These are phyloP conservation scores for Lachancea thermotolerans DNA, from an alignment of 805 yeast genomes.

Conservation along the genomic window DNA sequence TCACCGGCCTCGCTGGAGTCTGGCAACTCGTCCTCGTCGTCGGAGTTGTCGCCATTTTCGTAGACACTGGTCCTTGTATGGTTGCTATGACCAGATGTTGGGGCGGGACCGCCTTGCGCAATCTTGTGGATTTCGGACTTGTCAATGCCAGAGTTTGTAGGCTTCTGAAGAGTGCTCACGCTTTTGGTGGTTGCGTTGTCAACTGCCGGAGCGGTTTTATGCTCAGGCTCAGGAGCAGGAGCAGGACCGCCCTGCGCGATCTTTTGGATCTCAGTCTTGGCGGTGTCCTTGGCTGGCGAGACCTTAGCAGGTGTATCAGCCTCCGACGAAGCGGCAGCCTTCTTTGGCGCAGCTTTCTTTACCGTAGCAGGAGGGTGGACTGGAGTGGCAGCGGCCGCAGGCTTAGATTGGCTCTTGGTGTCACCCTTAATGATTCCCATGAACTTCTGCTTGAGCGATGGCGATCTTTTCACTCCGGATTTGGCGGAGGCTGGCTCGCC, in stretches of 20 bases:
- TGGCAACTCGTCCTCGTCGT: conserved; percentile 12
- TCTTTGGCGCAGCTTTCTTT: too few relatives aligned
- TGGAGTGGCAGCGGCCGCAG: background rate
- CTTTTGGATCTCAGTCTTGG: background rate
- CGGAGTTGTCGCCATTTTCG: conserved; percentile 10
- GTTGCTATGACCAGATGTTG: background rate
- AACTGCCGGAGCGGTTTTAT: background rate
- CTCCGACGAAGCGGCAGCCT: too few relatives aligned
- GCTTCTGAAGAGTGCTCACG: background rate
- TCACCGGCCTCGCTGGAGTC: conserved; percentile 12
- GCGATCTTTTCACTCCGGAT: conserved; percentile 1
- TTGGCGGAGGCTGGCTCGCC: background rate
- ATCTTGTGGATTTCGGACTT: background rate
- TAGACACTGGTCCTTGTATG: background rate
- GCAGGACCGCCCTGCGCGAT: background rate
- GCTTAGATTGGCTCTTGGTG: background rate
- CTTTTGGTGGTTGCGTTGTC: background rate
- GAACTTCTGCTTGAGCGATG: conserved; percentile 2
- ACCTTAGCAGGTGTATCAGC: background rate
- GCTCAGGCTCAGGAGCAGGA: background rate
- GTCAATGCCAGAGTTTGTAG: background rate
- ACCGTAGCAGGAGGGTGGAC: too few relatives aligned
- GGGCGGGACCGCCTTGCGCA: background rate
- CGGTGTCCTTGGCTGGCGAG: background rate
- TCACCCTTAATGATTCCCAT: background rate